Evolutionary conservation across 768 basidiomycete species (phyloP).

Genomic region (Hemileccinum rubropunctum): DNA sequence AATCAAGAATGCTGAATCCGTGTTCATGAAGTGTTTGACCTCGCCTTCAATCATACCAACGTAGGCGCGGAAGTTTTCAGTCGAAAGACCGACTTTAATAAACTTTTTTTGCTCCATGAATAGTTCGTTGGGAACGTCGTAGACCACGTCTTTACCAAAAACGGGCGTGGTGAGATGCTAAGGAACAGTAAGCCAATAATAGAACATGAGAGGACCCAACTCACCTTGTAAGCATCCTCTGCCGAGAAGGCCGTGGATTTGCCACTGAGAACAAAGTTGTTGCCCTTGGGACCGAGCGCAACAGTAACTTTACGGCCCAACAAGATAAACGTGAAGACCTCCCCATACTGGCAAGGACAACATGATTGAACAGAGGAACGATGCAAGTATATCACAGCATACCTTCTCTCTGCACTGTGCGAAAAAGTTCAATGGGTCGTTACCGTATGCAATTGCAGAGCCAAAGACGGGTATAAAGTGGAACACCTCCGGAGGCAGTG

Average conservation of each 20-base stretch:
- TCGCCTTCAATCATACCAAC: conserved; percentile 77
- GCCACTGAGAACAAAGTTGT: conserved; percentile 92
- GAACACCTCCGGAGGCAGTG: conserved; percentile 87
- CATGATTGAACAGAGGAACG: neutral
- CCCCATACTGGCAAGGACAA: conserved; percentile 66
- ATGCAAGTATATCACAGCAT: conserved; percentile 17
- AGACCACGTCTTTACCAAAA: conserved; percentile 97
- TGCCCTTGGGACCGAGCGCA: conserved; percentile 86
- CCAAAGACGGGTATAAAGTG: conserved; percentile 90
- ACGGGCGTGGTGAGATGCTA: conserved; percentile 92
- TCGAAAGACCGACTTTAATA: conserved; percentile 92
- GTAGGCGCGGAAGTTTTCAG: conserved; percentile 87
- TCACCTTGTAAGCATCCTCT: conserved; percentile 93
- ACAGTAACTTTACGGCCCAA: conserved; percentile 90
- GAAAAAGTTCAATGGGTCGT: conserved; percentile 90
- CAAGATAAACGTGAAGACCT: conserved; percentile 95
- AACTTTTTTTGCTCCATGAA: conserved; percentile 99
- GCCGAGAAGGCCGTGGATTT: conserved; percentile 91
- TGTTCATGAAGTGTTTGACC: conserved; percentile 65
- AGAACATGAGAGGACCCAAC: conserved; percentile 12
- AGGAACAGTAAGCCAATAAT: neutral
- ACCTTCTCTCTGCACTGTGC: conserved; percentile 78
- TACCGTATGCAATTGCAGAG: conserved; percentile 85
- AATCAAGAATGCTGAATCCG: conserved; percentile 59
- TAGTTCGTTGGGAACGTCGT: conserved; percentile 92